Percentiles rank a stretch among this genome's conserved stretches.
Evolutionary conservation across 345 rosid genomes (phyloP).

Genomic region (Corchorus olitorius): DNA sequence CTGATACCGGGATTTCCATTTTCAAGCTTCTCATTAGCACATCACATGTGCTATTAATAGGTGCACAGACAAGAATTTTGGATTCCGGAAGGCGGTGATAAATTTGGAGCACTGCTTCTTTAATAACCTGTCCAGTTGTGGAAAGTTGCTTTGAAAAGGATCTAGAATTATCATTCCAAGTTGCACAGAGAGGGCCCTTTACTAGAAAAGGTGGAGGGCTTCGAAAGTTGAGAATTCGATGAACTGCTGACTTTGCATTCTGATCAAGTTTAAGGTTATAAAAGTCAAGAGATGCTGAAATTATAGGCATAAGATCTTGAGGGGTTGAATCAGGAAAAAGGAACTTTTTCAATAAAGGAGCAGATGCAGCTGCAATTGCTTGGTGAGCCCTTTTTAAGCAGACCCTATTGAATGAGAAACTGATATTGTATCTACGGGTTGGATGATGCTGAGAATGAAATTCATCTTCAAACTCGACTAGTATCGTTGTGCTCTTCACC

Average conservation of each 20-base stretch:
- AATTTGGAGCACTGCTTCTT: slow-evolving; percentile 30
- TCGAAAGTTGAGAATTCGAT: slow-evolving; percentile 21
- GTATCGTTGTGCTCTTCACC: slow-evolving; percentile 22
- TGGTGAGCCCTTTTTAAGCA: slow-evolving; percentile 44
- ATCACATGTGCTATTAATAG: slow-evolving; percentile 39
- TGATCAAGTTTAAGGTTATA: slow-evolving; percentile 11
- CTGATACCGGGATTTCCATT: slow-evolving; percentile 21
- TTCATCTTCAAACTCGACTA: slow-evolving; percentile 41
- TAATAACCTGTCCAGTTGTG: slow-evolving; percentile 29
- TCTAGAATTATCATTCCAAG: not conserved
- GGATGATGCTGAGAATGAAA: slow-evolving; percentile 35
- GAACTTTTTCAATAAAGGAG: slow-evolving; percentile 27
- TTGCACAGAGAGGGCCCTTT: slow-evolving; percentile 31
- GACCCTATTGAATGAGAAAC: slow-evolving; percentile 50
- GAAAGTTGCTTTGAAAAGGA: slow-evolving; percentile 17
- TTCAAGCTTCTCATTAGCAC: slow-evolving; percentile 36
- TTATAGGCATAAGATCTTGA: not conserved
- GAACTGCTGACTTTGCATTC: slow-evolving; percentile 22
- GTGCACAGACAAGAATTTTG: slow-evolving; percentile 39
- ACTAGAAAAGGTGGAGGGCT: slow-evolving; percentile 38
- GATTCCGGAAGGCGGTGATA: slow-evolving; percentile 11
- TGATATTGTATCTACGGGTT: slow-evolving; percentile 34
- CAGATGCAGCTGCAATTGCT: slow-evolving; percentile 39
- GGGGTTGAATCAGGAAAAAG: slow-evolving; percentile 31
- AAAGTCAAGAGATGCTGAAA: not conserved